These are phyloP conservation scores for Penicillium sp. DNA, from an alignment of 2,329 filamentous ascomycete species.

Conservation along the genomic window DNA sequence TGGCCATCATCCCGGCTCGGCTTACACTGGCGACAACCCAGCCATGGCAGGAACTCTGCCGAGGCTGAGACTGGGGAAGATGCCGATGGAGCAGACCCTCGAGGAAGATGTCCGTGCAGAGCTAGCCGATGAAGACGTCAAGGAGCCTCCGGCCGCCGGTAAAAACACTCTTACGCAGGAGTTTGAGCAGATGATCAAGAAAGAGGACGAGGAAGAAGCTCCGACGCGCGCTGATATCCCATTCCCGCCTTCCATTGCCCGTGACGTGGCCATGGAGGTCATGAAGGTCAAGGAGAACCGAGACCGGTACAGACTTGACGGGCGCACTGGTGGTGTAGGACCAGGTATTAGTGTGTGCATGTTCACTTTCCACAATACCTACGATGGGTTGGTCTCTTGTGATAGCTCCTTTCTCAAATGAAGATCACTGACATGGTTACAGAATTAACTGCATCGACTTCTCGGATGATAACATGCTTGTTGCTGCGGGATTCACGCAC, in stretches of 20 bases:
- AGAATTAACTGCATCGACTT: constrained; percentile 95
- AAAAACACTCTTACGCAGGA: constrained; percentile 79
- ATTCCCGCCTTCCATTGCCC: constrained; percentile 81
- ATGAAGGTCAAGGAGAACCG: constrained; percentile 91
- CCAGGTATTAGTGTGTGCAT: constrained; percentile 88
- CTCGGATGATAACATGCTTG: constrained; percentile 84
- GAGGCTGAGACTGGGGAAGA: constrained; percentile 74
- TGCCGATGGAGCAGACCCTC: constrained; percentile 82
- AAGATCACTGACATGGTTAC: constrained; percentile 26
- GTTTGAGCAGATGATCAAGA: constrained; percentile 85
- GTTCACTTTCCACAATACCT: constrained; percentile 98
- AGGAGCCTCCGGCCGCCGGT: constrained; percentile 72
- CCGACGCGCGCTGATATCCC: constrained; percentile 80
- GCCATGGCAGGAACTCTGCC: constrained; percentile 60
- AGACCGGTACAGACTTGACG: constrained; percentile 87
- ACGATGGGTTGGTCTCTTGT: constrained; percentile 69
- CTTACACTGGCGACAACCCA: constrained; percentile 62
- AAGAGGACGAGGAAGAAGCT: constrained; percentile 83
- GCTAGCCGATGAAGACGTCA: constrained; percentile 81
- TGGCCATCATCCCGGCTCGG: constrained; percentile 68
- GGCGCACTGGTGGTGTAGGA: constrained; percentile 79
- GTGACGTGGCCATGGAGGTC: constrained; percentile 92
- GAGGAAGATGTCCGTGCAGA: constrained; percentile 86
- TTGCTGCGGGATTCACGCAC: constrained; percentile 87
- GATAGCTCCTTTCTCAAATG: neutral